Percentiles rank a stretch among this genome's conserved stretches.
Conservation (phyloP, 768 basidiomycete species). For the Psilocybe subaeruginosa region DNA sequence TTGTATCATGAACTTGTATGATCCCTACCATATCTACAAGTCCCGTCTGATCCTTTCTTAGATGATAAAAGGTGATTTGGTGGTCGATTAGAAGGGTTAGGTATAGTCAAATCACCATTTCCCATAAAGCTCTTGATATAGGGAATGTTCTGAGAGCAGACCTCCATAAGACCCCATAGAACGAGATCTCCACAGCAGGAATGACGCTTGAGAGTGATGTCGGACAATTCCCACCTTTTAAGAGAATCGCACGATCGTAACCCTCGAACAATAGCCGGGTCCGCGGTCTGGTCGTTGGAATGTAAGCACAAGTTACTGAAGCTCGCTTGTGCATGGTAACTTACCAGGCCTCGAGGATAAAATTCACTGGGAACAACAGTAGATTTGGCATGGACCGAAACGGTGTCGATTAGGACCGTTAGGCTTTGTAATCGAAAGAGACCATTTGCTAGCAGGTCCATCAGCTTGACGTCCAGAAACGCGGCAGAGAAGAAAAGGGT, state of each 20-base stretch:
- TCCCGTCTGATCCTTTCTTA: neutral
- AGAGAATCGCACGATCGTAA: slow-evolving; percentile 1
- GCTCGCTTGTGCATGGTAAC: neutral
- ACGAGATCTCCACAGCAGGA: slow-evolving; percentile 20
- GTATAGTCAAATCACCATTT: slow-evolving; percentile 10
- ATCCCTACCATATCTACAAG: neutral
- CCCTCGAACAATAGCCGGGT: neutral
- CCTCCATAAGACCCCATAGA: slow-evolving; percentile 18
- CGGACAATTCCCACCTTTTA: slow-evolving; percentile 13
- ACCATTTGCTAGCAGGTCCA: slow-evolving; percentile 3
- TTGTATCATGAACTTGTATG: neutral
- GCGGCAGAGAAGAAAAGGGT: neutral
- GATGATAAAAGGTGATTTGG: neutral
- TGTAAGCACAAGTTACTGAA: neutral
- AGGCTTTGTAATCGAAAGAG: slow-evolving; percentile 7
- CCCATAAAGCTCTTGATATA: slow-evolving; percentile 14
- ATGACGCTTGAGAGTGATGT: slow-evolving; percentile 18
- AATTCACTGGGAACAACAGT: slow-evolving; percentile 8
- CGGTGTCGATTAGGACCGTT: slow-evolving; percentile 1
- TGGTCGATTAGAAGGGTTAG: slow-evolving; percentile 12
- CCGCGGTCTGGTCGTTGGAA: neutral
- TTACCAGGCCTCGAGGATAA: slow-evolving; percentile 9
- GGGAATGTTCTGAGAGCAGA: slow-evolving; percentile 14
- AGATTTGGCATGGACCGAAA: neutral
- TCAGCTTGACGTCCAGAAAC: neutral